A percentile compares a stretch with the other conserved stretches of the same genome.
These are phyloP conservation scores for Cladosporium austrohemisphaericum DNA, from an alignment of 2,329 filamentous ascomycete genomes.

Conservation along the genomic window DNA sequence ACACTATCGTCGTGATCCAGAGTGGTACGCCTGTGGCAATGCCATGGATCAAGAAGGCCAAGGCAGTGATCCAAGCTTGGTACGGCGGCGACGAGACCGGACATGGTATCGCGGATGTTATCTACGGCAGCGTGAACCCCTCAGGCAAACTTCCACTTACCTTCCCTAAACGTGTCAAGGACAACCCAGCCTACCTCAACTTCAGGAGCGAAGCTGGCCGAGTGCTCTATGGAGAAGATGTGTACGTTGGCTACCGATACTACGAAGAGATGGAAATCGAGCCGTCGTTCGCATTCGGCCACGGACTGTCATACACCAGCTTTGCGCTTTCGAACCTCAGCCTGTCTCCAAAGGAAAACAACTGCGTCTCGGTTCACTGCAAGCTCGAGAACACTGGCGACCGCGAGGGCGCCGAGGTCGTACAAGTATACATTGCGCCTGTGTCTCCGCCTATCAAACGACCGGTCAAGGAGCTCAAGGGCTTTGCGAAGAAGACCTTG, in stretches of 20 bases:
- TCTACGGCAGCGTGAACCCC: slow-evolving; percentile 12
- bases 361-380: slow-evolving; percentile 43
- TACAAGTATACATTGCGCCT: slow-evolving; percentile 65
- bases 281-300: slow-evolving; percentile 10
- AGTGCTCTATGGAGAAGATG: slow-evolving; percentile 15
- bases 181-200: slow-evolving; percentile 66
- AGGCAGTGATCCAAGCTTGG: slow-evolving; percentile 57
- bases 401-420: slow-evolving; percentile 58
- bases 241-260: slow-evolving; percentile 15
- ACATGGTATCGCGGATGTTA: slow-evolving; percentile 13
- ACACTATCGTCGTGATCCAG: slow-evolving; percentile 70
- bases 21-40: slow-evolving; percentile 71
- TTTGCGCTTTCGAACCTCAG: slow-evolving; percentile 11
- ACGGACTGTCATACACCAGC: slow-evolving; percentile 13
- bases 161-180: slow-evolving; percentile 25
- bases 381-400: slow-evolving; percentile 56
- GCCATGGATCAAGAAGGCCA: slow-evolving; percentile 64
- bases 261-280: slow-evolving; percentile 14
- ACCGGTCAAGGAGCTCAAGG: slow-evolving; percentile 67
- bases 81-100: slow-evolving; percentile 17
- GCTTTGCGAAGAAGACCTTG: slow-evolving; percentile 63
- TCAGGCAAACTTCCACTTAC: slow-evolving; percentile 14
- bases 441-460: slow-evolving; percentile 59
- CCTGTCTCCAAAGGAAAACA: slow-evolving; percentile 2
- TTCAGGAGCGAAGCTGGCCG: slow-evolving; percentile 48